phyloP scores from a whole-genome alignment of 2,329 filamentous ascomycete species.

The Myotisia sp. region DNA sequence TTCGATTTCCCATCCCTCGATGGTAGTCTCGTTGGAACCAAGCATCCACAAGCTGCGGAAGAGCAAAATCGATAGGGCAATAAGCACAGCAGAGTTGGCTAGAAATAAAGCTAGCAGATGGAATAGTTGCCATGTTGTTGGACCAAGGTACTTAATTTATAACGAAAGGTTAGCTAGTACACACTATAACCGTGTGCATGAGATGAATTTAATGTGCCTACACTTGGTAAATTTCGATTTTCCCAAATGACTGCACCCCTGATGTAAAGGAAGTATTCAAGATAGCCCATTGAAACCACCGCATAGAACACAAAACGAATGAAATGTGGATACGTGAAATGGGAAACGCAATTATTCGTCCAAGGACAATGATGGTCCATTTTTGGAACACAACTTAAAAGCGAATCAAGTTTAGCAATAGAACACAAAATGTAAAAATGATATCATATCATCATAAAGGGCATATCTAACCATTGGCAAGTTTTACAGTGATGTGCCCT shows the following conservation, averaged over 20 bases:
- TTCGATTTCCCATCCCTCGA: slow-evolving; percentile 49
- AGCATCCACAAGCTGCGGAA: slow-evolving; percentile 42
- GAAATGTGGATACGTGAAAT: slow-evolving; percentile 52
- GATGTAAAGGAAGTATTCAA: slow-evolving; percentile 41
- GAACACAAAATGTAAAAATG: not conserved
- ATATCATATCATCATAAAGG: not conserved
- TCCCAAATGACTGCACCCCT: slow-evolving; percentile 41
- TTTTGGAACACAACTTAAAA: slow-evolving; percentile 44
- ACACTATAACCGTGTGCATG: not conserved
- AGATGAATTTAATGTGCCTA: slow-evolving; percentile 24
- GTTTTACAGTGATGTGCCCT: slow-evolving; percentile 52
- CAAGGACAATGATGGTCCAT: slow-evolving; percentile 57
- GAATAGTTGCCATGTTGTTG: slow-evolving; percentile 36
- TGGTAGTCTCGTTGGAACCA: slow-evolving; percentile 46
- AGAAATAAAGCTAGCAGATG: slow-evolving; percentile 42
- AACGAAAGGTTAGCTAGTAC: slow-evolving; percentile 8
- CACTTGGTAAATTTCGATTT: slow-evolving; percentile 42
- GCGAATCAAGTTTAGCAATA: no score
- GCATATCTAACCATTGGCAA: slow-evolving; percentile 38
- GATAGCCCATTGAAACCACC: slow-evolving; percentile 42
- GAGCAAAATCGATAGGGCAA: slow-evolving; percentile 41
- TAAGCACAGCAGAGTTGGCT: slow-evolving; percentile 43
- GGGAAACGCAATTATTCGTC: slow-evolving; percentile 52
- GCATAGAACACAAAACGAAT: slow-evolving; percentile 49
- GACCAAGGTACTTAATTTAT: slow-evolving; percentile 48